Conservation (phyloP, 2,329 filamentous ascomycete genomes). For the Paecilomyces sp. region DNA sequence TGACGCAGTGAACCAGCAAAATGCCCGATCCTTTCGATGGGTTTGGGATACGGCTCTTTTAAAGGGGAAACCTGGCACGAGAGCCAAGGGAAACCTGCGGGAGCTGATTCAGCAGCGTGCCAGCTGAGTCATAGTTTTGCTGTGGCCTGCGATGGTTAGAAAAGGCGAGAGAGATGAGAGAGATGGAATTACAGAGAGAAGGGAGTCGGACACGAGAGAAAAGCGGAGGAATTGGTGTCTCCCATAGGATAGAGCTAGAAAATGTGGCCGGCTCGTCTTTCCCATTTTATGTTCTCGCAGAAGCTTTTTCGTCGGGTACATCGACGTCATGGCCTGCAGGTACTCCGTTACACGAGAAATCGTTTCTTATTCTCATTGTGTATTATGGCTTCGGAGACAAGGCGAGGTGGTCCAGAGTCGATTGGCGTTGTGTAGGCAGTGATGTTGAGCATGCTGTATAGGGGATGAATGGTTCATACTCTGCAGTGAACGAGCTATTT, state of each 20-base stretch:
- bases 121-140: not conserved
- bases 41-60: not conserved
- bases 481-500: too few relatives aligned
- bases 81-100: not conserved
- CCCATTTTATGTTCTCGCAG: not conserved
- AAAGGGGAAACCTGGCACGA: not conserved
- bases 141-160: not conserved
- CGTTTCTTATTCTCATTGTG: too few relatives aligned
- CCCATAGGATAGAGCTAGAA: not conserved
- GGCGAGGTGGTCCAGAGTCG: too few relatives aligned
- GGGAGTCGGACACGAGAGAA: too few relatives aligned
- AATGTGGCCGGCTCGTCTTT: not conserved
- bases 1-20: not conserved
- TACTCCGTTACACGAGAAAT: not conserved
- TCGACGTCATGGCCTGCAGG: not conserved
- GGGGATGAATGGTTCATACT: too few relatives aligned
- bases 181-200: not conserved
- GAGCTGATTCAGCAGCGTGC: not conserved
- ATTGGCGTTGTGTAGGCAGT: too few relatives aligned
- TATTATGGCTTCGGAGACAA: too few relatives aligned
- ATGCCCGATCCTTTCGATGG: too few relatives aligned
- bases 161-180: not conserved
- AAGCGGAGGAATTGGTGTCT: not conserved
- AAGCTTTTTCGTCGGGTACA: not conserved
- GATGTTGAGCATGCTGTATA: too few relatives aligned